Base-by-base conservation (phyloP, 1,284 basidiomycete genomes). In the Tilletia setariae region DNA sequence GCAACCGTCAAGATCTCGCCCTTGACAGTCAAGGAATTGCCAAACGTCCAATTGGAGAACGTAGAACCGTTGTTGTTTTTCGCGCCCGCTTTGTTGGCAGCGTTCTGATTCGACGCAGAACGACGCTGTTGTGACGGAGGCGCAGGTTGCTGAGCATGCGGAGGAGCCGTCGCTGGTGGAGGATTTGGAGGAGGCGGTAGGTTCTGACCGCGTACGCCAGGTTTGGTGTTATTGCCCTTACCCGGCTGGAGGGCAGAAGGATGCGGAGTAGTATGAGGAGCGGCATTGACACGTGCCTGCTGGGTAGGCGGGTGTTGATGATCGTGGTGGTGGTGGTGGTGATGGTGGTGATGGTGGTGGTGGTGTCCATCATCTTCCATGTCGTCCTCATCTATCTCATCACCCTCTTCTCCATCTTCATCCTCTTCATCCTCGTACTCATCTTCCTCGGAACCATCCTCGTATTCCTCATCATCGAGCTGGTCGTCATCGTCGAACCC, bases 1-100 rank as follows among this genome's bases (percentile, higher is more conserved):
- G 95, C 95, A 64, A 98, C 95, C n/a, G 96, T 98, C 68, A 98
- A 87, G 80, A 98, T 97, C 81, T 94, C 86, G 90, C 74, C 92
- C 81, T 92, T 91, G 76, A 92, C 91, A 66, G 91, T 90, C 42
- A 94, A 85, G 78, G 87, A 90, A 80, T 85, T 89, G 67, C 90
- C 90, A 6, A 59, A 75, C 92, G 88, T 75, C 89, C 90, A 83
- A 28, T 59, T 59, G n/a, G 53, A 59, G 53, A 93, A 91, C 72
- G 47, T 49, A 19, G 91, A n/a, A n/a, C n/a, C 86, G 74, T 91
- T 90, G 74, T 86, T 86, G 79, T 84, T 71, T 43, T 69, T 70
- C 59, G 32, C n/a, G 61, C 32, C 30, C n/a, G n/a, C n/a, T n/a
- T n/a, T n/a, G n/a, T n/a, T n/a, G n/a, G n/a, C n/a, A n/a, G n/a